These are phyloP conservation scores for Moringa oleifera DNA, from an alignment of 345 rosid species.

Conservation along the genomic window DNA sequence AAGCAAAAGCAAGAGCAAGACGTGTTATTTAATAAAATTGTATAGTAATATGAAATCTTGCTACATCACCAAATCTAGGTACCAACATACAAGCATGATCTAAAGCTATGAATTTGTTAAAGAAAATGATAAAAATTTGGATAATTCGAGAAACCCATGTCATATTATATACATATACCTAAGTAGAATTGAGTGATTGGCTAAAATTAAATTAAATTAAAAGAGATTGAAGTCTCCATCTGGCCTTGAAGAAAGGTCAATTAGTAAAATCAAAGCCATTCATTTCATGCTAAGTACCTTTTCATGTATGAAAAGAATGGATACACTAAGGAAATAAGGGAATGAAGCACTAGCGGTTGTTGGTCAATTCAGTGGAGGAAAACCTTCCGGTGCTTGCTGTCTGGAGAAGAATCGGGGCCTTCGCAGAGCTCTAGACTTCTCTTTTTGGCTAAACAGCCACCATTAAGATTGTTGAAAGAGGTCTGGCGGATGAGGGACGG, in stretches of 20 bases:
- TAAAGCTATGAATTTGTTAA: background rate
- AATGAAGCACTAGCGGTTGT: background rate
- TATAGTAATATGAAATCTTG: slow-evolving; percentile 4
- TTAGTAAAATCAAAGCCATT: slow-evolving; percentile 11
- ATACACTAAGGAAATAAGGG: no score
- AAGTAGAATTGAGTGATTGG: background rate
- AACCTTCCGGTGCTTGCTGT: slow-evolving; percentile 24
- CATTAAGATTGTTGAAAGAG: slow-evolving; percentile 23
- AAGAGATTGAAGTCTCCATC: slow-evolving; percentile 10
- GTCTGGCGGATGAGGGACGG: slow-evolving; percentile 20
- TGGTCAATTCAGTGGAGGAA: slow-evolving; percentile 13
- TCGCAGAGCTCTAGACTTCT: slow-evolving; percentile 28
- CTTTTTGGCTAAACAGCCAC: slow-evolving; percentile 23
- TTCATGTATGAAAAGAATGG: slow-evolving; percentile 20
- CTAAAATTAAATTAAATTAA: background rate
- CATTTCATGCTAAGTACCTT: slow-evolving; percentile 12
- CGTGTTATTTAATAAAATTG: slow-evolving; percentile 3
- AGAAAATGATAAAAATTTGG: background rate
- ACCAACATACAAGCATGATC: background rate
- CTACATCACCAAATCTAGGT: background rate
- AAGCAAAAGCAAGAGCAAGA: slow-evolving; percentile 19
- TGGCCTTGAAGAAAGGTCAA: slow-evolving; percentile 23
- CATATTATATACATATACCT: slow-evolving; percentile 13
- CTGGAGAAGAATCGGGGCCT: slow-evolving; percentile 24
- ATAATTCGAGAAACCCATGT: slow-evolving; percentile 18